phyloP scores from a whole-genome alignment of 2,329 filamentous ascomycete genomes.

The Aureobasidium leucospermi region DNA sequence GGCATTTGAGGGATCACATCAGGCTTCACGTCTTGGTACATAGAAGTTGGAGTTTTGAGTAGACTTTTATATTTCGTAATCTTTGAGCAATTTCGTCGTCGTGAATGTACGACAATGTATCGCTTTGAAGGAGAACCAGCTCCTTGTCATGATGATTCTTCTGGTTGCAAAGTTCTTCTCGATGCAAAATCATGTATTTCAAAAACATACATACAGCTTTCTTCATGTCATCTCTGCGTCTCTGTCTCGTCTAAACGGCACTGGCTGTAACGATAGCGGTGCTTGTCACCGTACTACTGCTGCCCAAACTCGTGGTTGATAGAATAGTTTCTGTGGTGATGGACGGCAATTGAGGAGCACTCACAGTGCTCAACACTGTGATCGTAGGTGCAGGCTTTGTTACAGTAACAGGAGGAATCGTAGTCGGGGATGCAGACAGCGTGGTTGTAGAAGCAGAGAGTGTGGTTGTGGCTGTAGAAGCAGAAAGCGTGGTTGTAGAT shows the following conservation, averaged over 20 bases:
- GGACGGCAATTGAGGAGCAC: neutral
- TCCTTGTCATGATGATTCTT: too few relatives aligned
- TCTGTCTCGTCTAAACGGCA: neutral
- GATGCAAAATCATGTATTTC: neutral
- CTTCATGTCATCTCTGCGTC: neutral
- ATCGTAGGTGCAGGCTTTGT: slow-evolving; percentile 15
- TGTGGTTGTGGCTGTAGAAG: neutral
- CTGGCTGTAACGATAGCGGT: slow-evolving; percentile 5
- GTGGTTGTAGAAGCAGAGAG: neutral
- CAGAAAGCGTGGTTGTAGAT: neutral
- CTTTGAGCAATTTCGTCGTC: too few relatives aligned
- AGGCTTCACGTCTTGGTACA: too few relatives aligned
- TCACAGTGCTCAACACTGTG: slow-evolving; percentile 12
- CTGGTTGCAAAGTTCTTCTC: too few relatives aligned
- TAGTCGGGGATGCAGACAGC: neutral
- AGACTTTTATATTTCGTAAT: too few relatives aligned
- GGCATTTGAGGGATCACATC: too few relatives aligned
- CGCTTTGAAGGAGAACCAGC: too few relatives aligned
- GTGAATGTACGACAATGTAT: too few relatives aligned
- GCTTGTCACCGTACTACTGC: slow-evolving; percentile 9
- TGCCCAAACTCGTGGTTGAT: slow-evolving; percentile 10
- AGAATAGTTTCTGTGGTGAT: slow-evolving; percentile 15
- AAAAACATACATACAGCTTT: neutral
- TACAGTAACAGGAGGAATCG: slow-evolving; percentile 9
- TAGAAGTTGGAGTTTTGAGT: too few relatives aligned